A percentile compares a stretch with the other conserved stretches of the same genome.
Evolutionary conservation across 1,139 yeast species (phyloP).

Genomic region (Suhomyces terraborum): DNA sequence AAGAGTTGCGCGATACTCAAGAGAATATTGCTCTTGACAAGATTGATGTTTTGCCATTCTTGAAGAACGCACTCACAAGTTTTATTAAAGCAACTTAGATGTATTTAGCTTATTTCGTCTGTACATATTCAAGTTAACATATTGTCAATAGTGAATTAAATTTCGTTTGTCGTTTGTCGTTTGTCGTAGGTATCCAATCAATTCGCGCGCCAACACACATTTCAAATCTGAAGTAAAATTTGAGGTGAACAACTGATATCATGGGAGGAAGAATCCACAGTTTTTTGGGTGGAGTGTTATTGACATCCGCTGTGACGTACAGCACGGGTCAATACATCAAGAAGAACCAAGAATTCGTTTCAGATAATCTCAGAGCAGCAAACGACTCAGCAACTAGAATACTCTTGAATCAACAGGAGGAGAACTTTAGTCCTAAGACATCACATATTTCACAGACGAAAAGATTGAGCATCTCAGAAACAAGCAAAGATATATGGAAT

Average conservation of each 20-base stretch:
- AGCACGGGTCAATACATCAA: slow-evolving; percentile 62
- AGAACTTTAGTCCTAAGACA: slow-evolving; percentile 40
- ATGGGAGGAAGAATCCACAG: slow-evolving; percentile 23
- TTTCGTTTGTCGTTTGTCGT: slow-evolving; percentile 1
- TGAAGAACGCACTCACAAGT: slow-evolving; percentile 35
- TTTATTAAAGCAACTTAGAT: slow-evolving; percentile 19
- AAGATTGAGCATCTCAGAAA: slow-evolving; percentile 50
- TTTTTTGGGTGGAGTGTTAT: slow-evolving; percentile 53
- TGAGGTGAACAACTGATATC: background rate
- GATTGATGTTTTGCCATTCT: slow-evolving; percentile 46
- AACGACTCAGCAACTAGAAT: slow-evolving; percentile 52
- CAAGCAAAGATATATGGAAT: slow-evolving; percentile 82
- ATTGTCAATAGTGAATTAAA: background rate
- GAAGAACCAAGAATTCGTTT: slow-evolving; percentile 48
- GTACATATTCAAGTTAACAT: slow-evolving; percentile 5
- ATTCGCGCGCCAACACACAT: background rate
- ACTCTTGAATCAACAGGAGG: slow-evolving; percentile 41
- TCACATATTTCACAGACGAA: slow-evolving; percentile 35
- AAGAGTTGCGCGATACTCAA: slow-evolving; percentile 41
- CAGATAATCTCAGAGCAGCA: slow-evolving; percentile 51
- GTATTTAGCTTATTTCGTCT: slow-evolving; percentile 7
- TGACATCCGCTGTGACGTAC: slow-evolving; percentile 66
- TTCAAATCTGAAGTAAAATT: background rate
- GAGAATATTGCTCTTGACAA: slow-evolving; percentile 34
- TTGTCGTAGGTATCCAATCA: too few species aligned